A percentile compares a stretch with the other conserved stretches of the same genome.
phyloP scores from a whole-genome alignment of 495 filamentous ascomycete genomes.

The Neurospora pannonica region DNA sequence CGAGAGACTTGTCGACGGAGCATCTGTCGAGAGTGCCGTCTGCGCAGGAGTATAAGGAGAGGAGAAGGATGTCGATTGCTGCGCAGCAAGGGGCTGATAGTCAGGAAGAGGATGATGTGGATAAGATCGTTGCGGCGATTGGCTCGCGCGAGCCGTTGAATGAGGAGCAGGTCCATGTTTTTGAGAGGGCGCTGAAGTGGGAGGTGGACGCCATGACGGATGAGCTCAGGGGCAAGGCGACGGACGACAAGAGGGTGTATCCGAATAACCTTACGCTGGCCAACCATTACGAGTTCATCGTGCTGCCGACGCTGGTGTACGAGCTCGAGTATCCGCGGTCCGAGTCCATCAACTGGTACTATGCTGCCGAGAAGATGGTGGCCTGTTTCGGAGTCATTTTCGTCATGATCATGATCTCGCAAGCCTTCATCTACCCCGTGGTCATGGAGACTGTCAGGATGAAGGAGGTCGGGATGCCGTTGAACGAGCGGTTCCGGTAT shows the following conservation, averaged over 20 bases:
- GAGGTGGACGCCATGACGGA: slow-evolving; percentile 53
- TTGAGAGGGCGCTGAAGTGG: slow-evolving; percentile 48
- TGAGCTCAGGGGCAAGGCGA: slow-evolving; percentile 53
- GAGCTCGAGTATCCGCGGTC: slow-evolving; percentile 69
- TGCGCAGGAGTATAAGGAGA: slow-evolving; percentile 29
- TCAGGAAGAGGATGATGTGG: slow-evolving; percentile 34
- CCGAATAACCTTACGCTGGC: slow-evolving; percentile 55
- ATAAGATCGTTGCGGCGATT: slow-evolving; percentile 45
- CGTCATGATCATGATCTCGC: slow-evolving; percentile 51
- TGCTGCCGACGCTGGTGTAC: slow-evolving; percentile 66
- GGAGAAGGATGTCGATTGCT: slow-evolving; percentile 26
- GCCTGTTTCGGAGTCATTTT: slow-evolving; percentile 61
- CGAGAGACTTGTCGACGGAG: slow-evolving; percentile 24
- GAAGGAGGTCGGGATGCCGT: slow-evolving; percentile 51
- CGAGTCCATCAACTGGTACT: slow-evolving; percentile 57
- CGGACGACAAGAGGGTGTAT: slow-evolving; percentile 35
- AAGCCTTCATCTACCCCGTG: slow-evolving; percentile 52
- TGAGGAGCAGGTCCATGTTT: slow-evolving; percentile 46
- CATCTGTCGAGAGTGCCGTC: slow-evolving; percentile 30
- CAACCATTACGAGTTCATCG: slow-evolving; percentile 63
- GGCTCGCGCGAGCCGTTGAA: slow-evolving; percentile 48
- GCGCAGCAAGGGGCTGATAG: slow-evolving; percentile 3
- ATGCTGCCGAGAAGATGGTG: slow-evolving; percentile 57
- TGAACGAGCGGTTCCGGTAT: slow-evolving; percentile 47
- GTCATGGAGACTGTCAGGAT: slow-evolving; percentile 55